Evolutionary conservation across 139 green algal genomes (phyloP).

Genomic region (Micractinium sp.): DNA sequence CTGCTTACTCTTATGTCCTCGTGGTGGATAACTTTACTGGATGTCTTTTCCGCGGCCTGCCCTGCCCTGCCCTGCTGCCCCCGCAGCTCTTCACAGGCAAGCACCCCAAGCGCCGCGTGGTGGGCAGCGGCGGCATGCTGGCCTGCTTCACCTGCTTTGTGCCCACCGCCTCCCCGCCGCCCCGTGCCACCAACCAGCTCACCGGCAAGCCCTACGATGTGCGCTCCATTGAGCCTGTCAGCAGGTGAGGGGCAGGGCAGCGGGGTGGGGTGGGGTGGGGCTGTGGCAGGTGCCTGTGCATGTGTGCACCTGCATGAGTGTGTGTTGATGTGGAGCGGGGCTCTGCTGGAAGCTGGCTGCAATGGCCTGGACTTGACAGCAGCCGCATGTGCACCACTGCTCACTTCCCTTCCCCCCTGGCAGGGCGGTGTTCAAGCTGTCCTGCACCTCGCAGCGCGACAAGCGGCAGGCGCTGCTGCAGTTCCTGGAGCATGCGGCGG

Average conservation of each 20-base stretch:
- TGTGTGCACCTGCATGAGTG: neutral
- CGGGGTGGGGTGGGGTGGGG: neutral
- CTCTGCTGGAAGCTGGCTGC: no score
- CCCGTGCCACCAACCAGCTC: constrained; percentile 8
- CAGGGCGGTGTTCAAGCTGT: constrained; percentile 39
- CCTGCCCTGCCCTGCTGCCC: neutral
- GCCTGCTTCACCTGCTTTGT: constrained; percentile 22
- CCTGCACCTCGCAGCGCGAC: neutral
- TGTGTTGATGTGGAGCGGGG: no score
- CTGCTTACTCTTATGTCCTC: no score
- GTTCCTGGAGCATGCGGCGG: constrained; percentile 48
- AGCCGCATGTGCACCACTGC: neutral
- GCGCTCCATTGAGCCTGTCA: constrained; percentile 18
- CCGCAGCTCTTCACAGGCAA: constrained; percentile 42
- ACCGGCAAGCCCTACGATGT: neutral
- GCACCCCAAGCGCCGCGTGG: constrained; percentile 34
- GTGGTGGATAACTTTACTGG: no score
- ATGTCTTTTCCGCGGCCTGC: neutral
- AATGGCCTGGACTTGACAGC: no score
- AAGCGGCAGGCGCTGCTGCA: constrained; percentile 38
- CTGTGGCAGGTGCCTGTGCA: neutral
- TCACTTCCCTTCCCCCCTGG: no score
- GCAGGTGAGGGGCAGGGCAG: neutral
- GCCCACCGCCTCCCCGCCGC: neutral
- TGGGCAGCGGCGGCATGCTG: constrained; percentile 13